A percentile compares a stretch with the other conserved stretches of the same genome.
Conservation (phyloP, 2,329 filamentous ascomycete species). For the Trichoderma breve region DNA sequence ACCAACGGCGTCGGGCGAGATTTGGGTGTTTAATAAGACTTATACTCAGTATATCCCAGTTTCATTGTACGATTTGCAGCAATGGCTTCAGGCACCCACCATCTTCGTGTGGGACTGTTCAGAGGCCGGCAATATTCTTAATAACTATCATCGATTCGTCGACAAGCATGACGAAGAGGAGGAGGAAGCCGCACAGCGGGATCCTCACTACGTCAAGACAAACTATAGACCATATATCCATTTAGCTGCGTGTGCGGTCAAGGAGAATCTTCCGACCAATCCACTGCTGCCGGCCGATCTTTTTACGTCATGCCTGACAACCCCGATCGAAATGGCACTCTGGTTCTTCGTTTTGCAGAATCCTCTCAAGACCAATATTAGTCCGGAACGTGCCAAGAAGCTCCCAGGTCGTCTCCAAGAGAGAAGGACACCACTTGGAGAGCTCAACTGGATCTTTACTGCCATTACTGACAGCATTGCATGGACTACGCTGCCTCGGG, state of each 20-base stretch:
- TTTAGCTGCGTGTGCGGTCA: slow-evolving; percentile 83
- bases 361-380: slow-evolving; percentile 65
- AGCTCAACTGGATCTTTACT: slow-evolving; percentile 99
- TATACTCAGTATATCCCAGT: slow-evolving; percentile 99
- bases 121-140: slow-evolving; percentile 91
- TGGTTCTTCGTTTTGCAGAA: slow-evolving; percentile 97
- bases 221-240: slow-evolving; percentile 73
- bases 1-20: slow-evolving; percentile 91
- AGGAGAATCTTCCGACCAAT: slow-evolving; percentile 92
- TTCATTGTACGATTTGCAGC: slow-evolving; percentile 89
- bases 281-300: slow-evolving; percentile 89
- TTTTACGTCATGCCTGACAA: slow-evolving; percentile 93
- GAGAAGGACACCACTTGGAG: slow-evolving; percentile 86
- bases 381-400: slow-evolving; percentile 79
- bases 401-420: slow-evolving; percentile 91
- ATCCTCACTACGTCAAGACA: slow-evolving; percentile 81
- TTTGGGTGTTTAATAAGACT: slow-evolving; percentile 99
- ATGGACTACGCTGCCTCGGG: slow-evolving; percentile 89
- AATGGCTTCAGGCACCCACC: slow-evolving; percentile 92
- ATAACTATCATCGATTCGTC: slow-evolving; percentile 90
- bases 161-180: slow-evolving; percentile 94
- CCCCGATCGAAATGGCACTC: slow-evolving; percentile 94
- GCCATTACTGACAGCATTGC: slow-evolving; percentile 98
- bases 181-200: slow-evolving; percentile 68
- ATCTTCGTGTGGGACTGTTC: slow-evolving; percentile 98